Evolutionary conservation across 2,329 filamentous ascomycete genomes (phyloP).

Genomic region (Raffaelea albimanens): DNA sequence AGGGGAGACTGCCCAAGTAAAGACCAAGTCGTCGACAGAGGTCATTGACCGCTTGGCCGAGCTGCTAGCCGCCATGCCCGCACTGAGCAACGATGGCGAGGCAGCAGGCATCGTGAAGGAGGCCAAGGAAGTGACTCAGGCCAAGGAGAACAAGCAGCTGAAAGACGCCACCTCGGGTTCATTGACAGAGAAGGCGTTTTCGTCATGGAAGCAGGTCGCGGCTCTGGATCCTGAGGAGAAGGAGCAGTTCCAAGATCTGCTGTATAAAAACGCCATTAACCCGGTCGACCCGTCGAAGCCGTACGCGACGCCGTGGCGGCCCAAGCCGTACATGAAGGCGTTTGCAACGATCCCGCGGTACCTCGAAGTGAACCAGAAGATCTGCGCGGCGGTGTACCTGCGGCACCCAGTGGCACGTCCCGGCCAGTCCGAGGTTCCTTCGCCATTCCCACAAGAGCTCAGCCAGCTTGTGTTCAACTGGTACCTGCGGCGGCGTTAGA

Average conservation of each 20-base stretch:
- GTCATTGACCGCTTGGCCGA: constrained; percentile 45
- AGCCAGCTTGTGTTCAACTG: constrained; percentile 83
- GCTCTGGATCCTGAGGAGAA: constrained; percentile 42
- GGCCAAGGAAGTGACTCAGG: too few relatives aligned
- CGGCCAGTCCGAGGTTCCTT: constrained; percentile 73
- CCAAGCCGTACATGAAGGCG: constrained; percentile 75
- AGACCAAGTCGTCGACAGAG: constrained; percentile 16
- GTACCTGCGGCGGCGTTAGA: constrained; percentile 64
- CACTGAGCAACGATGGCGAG: constrained; percentile 6
- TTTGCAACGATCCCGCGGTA: constrained; percentile 95
- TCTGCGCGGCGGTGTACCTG: constrained; percentile 91
- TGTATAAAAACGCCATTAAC: constrained; percentile 62
- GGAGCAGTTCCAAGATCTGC: constrained; percentile 41
- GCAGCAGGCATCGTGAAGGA: constrained; percentile 19
- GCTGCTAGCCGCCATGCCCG: constrained; percentile 26
- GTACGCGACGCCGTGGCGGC: constrained; percentile 85
- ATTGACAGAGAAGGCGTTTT: constrained; percentile 2
- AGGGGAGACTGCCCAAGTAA: too few relatives aligned
- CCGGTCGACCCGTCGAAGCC: constrained; percentile 68
- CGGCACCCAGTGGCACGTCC: constrained; percentile 85
- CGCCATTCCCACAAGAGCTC: constrained; percentile 63
- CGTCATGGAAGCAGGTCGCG: neutral
- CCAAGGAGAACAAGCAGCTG: constrained; percentile 23
- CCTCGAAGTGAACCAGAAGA: constrained; percentile 94
- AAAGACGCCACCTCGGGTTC: too few relatives aligned